Evolutionary conservation across 2,329 filamentous ascomycete species (phyloP), one percentile per base, ranked within the genome.

Genomic region (Nemania diffusa): DNA sequence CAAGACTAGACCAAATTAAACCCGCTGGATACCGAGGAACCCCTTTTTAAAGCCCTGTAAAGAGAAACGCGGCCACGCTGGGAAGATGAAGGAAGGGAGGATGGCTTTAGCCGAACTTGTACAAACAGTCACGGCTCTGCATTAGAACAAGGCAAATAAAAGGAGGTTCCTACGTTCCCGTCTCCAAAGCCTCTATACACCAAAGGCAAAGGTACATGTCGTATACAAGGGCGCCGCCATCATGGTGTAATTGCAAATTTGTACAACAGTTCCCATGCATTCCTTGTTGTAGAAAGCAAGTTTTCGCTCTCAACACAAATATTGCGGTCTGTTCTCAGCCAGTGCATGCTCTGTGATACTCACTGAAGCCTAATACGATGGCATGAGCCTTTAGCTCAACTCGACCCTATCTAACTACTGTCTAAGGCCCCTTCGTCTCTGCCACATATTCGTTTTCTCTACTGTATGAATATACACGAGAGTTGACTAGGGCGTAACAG

Each of bases 141-240:
- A 65, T 69, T 68, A 70, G 62, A 67, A 51, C 68, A 68, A 72
- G 68, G 63, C 60, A 71, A 72, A 67, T 65, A 71, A 67, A 68
- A 68, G 67, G 65, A 70, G 40, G 51, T 63, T 61, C 20, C 62
- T 57, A 52, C 51, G 50, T 44, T 20, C 32, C 22, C 50, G 9
- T 40, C 40, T 29, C 58, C 59, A n/a, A 52, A 3, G 29, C 13
- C 52, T 52, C 29, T 5, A 27, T 20, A 13, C 13, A 26, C 22
- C 13, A 17, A 44, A 2, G 37, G 20, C 15, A 22, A 17, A 29
- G 50, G 22, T 32, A 17, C 51, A 34, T 22, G 20, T 27, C 13
- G 42, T n/a, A 29, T 26, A 52, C 26, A 22, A 51, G 48, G 29
- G 29, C 5, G n/a, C 24, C 46, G 20, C 40, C 32, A 20, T n/a